Percentiles rank a stretch among this genome's conserved stretches.
Conservation (phyloP, 345 rosid species). For the Salix koriyanagi region DNA sequence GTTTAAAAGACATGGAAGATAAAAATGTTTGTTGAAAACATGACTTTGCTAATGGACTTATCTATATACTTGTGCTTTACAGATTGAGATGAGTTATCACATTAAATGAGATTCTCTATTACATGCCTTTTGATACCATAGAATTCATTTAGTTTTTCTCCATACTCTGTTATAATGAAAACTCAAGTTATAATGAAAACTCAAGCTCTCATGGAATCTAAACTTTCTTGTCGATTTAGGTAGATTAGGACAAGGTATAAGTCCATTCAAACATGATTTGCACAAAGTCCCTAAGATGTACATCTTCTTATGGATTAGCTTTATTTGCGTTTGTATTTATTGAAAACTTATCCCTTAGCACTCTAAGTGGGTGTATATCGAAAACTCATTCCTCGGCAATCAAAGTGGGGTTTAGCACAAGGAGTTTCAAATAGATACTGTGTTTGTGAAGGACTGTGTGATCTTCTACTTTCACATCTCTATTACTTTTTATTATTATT, state of each 20-base stretch:
- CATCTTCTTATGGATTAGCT: background rate
- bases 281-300: background rate
- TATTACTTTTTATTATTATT: no score
- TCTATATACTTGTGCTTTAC: background rate
- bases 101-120: background rate
- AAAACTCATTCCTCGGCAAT: no score
- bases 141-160: background rate
- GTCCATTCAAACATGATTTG: background rate
- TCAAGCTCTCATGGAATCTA: background rate
- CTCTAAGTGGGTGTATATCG: background rate
- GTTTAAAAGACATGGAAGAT: background rate
- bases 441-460: no score
- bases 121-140: background rate
- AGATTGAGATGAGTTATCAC: background rate
- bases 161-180: background rate
- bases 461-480: no score
- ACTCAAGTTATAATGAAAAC: background rate
- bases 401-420: background rate
- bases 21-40: background rate
- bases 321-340: background rate
- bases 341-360: background rate
- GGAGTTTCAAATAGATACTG: background rate
- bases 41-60: background rate
- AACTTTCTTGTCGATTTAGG: background rate
- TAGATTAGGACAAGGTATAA: background rate